These are phyloP conservation scores for Neurospora terricola DNA, from an alignment of 495 filamentous ascomycete species.

Conservation along the genomic window DNA sequence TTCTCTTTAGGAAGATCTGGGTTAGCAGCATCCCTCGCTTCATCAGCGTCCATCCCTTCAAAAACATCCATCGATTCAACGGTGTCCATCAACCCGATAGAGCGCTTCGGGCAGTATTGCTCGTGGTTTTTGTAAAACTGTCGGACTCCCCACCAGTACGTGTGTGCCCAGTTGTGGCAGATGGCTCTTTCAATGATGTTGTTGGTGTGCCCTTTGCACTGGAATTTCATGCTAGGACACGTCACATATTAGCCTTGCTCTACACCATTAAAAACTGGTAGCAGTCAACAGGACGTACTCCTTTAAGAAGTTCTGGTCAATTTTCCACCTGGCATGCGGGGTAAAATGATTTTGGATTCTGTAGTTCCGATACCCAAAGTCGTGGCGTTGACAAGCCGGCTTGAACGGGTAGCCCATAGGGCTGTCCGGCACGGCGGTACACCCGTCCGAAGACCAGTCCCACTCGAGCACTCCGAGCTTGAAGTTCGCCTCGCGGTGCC, in stretches of 20 bases:
- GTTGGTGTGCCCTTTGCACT: neutral
- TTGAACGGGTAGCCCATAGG: neutral
- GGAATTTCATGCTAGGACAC: neutral
- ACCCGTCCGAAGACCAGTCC: neutral
- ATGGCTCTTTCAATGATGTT: fast-evolving
- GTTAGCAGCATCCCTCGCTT: neutral
- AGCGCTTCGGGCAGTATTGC: neutral
- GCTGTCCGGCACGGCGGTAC: fast-evolving
- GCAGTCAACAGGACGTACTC: neutral
- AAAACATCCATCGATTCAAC: neutral
- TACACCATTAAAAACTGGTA: neutral
- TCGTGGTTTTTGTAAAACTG: too few species aligned
- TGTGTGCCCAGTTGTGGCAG: neutral
- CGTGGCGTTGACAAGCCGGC: neutral
- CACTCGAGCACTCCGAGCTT: neutral
- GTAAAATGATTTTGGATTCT: neutral
- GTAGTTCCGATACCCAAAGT: neutral
- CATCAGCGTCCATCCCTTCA: neutral
- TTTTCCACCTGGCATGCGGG: neutral
- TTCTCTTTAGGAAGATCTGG: neutral
- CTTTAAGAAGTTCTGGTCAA: neutral
- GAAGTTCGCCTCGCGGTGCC: neutral
- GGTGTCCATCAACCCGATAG: neutral
- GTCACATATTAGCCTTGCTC: neutral
- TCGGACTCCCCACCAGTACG: neutral